Evolutionary conservation across 164 flowering plant species (phyloP), one percentile per base, ranked within the genome.

Genomic region (Paratinospora sagittata): DNA sequence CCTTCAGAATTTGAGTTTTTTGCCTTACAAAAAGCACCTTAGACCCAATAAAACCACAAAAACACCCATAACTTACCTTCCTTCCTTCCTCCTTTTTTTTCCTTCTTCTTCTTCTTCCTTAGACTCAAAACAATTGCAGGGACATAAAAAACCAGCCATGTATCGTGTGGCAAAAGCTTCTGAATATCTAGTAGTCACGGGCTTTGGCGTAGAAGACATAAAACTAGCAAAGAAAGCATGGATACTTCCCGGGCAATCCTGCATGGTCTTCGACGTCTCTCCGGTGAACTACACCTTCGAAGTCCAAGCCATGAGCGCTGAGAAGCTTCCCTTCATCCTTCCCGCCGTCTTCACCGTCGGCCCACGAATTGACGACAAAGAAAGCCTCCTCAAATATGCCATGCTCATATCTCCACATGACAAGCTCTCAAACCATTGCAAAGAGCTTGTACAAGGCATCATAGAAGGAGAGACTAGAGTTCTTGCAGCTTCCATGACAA

Each of bases 401-500:
- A 73, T 69, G 65, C 80, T 83, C 41, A 65, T 83, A 16, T 73
- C 86, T 19, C 70, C 72, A 11, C 81, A 79, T 27, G 79, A 79
- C 74, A 78, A 76, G 72, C 65, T 52, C 34, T 79, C 82, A 3
- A 62, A 72, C 75, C 78, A 83, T 41, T 81, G 81, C 3, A 71
- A 73, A 12, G 84, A 83, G 26, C 84, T 81, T 19, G 84, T 83
- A 12, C 78, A 81, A 39, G 85, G 85, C 0, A 62, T 83, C 43
- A 81, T 83, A 30, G 82, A 83, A 62, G 85, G 85, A 0, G 85
- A 83, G 68, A 81, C 85, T 6, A 74, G 85, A 12, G 82, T 83
- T 3, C 77, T 83, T 26, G 85, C 85, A 0, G 85, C 84, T 11
- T 79, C 82, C 5, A 83, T 83, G 85, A 83, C 85, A 23, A 83